Conservation (phyloP, 1,284 basidiomycete genomes). For the Boletus sp. region DNA sequence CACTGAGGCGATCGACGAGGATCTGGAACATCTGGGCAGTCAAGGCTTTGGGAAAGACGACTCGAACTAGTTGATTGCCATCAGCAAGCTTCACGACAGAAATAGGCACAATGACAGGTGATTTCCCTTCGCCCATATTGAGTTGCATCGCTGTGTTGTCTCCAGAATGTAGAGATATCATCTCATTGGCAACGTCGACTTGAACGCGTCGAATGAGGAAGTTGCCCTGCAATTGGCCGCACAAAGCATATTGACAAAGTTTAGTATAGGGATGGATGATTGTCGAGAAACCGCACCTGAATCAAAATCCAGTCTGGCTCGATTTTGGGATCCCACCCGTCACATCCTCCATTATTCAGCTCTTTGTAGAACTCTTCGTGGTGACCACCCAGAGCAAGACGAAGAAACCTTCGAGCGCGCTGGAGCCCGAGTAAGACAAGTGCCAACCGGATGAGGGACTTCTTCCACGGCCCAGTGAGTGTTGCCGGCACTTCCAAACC, state of each 20-base stretch:
- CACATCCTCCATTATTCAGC: conserved; percentile 21
- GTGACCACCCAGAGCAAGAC: neutral
- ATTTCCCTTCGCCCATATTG: conserved; percentile 64
- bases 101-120: conserved; percentile 56
- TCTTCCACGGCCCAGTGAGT: conserved; percentile 32
- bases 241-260: neutral
- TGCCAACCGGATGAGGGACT: conserved; percentile 34
- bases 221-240: conserved; percentile 45
- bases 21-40: conserved; percentile 51
- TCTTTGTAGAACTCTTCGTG: conserved; percentile 9
- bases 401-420: conserved; percentile 19
- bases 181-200: conserved; percentile 45
- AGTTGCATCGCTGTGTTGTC: conserved; percentile 49
- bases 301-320: conserved; percentile 49
- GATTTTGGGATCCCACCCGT: conserved; percentile 17
- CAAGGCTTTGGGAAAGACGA: conserved; percentile 52
- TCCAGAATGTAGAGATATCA: conserved; percentile 45
- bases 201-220: conserved; percentile 48
- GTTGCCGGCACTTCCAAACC: too few species aligned
- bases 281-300: conserved; percentile 37
- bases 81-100: conserved; percentile 46
- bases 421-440: conserved; percentile 38
- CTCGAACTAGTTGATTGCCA: conserved; percentile 46
- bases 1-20: conserved; percentile 46
- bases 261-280: neutral